Conservation (phyloP, 768 basidiomycete genomes). For the Termitomyces eurrhizus region DNA sequence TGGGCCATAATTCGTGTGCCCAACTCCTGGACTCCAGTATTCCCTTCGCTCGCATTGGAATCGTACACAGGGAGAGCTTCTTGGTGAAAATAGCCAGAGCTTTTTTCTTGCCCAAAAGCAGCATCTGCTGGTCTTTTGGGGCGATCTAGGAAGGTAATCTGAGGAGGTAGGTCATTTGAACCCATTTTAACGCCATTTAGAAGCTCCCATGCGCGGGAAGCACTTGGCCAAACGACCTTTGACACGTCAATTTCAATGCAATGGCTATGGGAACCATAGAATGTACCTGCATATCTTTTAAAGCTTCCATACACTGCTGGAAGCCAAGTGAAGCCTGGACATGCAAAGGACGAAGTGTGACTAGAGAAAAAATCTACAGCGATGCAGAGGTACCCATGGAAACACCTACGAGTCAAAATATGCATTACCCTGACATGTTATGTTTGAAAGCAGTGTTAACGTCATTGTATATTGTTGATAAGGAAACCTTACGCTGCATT, state of each 20-base stretch:
- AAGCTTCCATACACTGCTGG: slow-evolving; percentile 56
- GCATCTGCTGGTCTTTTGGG: slow-evolving; percentile 58
- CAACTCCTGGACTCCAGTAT: slow-evolving; percentile 57
- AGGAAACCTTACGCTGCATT: slow-evolving; percentile 57
- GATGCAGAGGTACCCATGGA: background rate
- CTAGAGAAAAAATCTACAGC: slow-evolving; percentile 30
- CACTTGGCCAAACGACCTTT: slow-evolving; percentile 66
- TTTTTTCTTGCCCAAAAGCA: slow-evolving; percentile 58
- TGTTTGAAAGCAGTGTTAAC: slow-evolving; percentile 12
- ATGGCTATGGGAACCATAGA: slow-evolving; percentile 2
- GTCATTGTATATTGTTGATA: slow-evolving; percentile 3
- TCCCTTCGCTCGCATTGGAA: slow-evolving; percentile 23
- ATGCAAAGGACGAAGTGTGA: slow-evolving; percentile 67
- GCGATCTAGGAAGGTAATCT: slow-evolving; percentile 37
- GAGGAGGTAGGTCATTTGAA: slow-evolving; percentile 35
- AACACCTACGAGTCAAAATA: slow-evolving; percentile 58
- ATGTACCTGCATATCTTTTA: slow-evolving; percentile 67
- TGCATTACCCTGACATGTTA: slow-evolving; percentile 64
- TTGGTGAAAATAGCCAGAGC: slow-evolving; percentile 38
- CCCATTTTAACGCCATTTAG: slow-evolving; percentile 64
- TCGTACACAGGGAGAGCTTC: slow-evolving; percentile 28
- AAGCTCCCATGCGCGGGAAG: slow-evolving; percentile 60
- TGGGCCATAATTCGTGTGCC: slow-evolving; percentile 67
- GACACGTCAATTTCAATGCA: slow-evolving; percentile 3
- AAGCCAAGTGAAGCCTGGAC: slow-evolving; percentile 66